Evolutionary conservation across 2,329 filamentous ascomycete species (phyloP), one percentile per base, ranked within the genome.

Genomic region (Ophiognomonia clavigignenti-juglandacearum): DNA sequence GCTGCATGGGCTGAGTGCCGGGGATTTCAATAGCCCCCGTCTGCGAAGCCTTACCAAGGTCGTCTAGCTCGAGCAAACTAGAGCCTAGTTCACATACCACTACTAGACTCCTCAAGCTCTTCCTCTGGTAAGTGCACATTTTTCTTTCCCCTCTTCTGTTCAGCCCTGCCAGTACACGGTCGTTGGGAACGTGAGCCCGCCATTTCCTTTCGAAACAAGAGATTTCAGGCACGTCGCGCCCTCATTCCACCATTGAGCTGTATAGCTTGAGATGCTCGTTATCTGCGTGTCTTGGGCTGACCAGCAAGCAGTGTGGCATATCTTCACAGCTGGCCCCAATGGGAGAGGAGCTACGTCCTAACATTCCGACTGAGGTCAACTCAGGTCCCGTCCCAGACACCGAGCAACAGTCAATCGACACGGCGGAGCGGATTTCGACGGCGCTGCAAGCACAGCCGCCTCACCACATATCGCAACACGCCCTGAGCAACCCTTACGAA

Each of bases 401-500:
- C 26, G 56, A 56, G 39, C 56, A 56, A 22, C 36, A 44, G 29
- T 52, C 52, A 43, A 46, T 45, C n/a, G n/a, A 31, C 56, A 59
- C 47, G 18, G 19, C 18, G 5, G 18, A 50, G 56, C 40, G 51
- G 52, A 24, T 55, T 45, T 50, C 46, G 51, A 31, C 41, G 49
- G 57, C 55, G 43, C 52, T 56, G 19, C 59, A 59, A 34, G 57
- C 61, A 41, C 55, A 54, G 14, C 64, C 64, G 45, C 59, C 61
- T 31, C 60, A 64, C 51, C 55, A 54, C 16, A 55, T 60, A 16
- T 56, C 64, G 4, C 66, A 68, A 45, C 64, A 70, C 59, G 57
- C 65, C 3, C 73, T 71, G 53, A 60, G 65, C 16, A 58, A 62
- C 24, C 72, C 74, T 46, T 62, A 69, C 53, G 68, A 72, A 45